Percentiles rank a stretch among this genome's conserved stretches.
Evolutionary conservation across 495 filamentous ascomycete species (phyloP).

Genomic region (Aspergillus taichungensis): DNA sequence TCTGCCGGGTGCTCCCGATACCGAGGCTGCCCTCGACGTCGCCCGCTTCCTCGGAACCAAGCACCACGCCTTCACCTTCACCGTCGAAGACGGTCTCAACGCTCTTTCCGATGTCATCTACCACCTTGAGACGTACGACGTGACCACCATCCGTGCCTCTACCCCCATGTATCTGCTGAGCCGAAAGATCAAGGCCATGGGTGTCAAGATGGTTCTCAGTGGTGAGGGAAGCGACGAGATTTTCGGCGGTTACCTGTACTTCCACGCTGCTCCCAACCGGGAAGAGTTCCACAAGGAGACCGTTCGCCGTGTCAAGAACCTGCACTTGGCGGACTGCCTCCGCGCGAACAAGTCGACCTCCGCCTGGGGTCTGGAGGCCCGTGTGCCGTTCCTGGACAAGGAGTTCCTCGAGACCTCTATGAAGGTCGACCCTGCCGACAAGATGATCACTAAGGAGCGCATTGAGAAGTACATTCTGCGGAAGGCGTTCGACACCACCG

Average conservation of each 20-base stretch:
- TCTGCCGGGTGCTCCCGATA: slow-evolving; percentile 83
- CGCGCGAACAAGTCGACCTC: slow-evolving; percentile 98
- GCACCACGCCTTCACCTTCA: slow-evolving; percentile 97
- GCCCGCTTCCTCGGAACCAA: slow-evolving; percentile 93
- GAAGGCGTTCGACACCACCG: slow-evolving; percentile 90
- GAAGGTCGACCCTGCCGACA: slow-evolving; percentile 87
- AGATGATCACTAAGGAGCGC: slow-evolving; percentile 83
- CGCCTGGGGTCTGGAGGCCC: slow-evolving; percentile 97
- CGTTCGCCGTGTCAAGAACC: slow-evolving; percentile 83
- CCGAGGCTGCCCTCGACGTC: slow-evolving; percentile 77
- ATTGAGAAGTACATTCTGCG: slow-evolving; percentile 97
- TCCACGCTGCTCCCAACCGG: slow-evolving; percentile 86
- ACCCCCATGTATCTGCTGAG: slow-evolving; percentile 97
- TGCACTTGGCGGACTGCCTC: slow-evolving; percentile 90
- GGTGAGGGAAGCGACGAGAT: slow-evolving; percentile 97
- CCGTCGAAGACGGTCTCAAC: slow-evolving; percentile 90
- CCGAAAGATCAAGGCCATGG: slow-evolving; percentile 97
- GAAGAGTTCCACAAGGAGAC: slow-evolving; percentile 91
- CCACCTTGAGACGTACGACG: slow-evolving; percentile 95
- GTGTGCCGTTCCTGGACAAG: slow-evolving; percentile 96
- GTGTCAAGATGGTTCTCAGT: slow-evolving; percentile 97
- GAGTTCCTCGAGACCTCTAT: slow-evolving; percentile 85
- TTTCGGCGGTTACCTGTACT: slow-evolving; percentile 97
- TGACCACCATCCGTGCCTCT: slow-evolving; percentile 95
- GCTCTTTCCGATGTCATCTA: slow-evolving; percentile 95